Evolutionary conservation across 495 filamentous ascomycete genomes (phyloP).

Genomic region (Trypethelium eluteriae): DNA sequence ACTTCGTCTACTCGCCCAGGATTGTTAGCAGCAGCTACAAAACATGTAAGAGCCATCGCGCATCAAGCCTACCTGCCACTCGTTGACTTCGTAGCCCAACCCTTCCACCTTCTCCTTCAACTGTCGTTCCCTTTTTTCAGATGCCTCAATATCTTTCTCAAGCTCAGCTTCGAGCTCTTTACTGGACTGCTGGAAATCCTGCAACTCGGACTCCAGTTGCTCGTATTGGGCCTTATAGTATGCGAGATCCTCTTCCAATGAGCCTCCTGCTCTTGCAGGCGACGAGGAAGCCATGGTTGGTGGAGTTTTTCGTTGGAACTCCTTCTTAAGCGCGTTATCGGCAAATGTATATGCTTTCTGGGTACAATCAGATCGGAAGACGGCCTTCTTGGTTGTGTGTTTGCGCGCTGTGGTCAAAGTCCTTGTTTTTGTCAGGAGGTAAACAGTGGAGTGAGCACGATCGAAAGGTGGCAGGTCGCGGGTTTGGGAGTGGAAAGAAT

Average conservation of each 20-base stretch:
- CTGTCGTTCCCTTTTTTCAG: slow-evolving; percentile 82
- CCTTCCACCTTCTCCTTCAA: slow-evolving; percentile 79
- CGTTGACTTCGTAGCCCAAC: slow-evolving; percentile 81
- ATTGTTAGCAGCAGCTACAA: neutral
- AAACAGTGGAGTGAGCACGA: neutral
- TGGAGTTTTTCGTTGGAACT: neutral
- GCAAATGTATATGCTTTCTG: neutral
- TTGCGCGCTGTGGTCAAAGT: neutral
- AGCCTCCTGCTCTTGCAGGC: slow-evolving; percentile 29
- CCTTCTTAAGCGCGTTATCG: neutral
- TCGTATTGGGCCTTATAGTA: slow-evolving; percentile 97
- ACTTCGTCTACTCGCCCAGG: slow-evolving; percentile 61
- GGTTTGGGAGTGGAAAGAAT: neutral
- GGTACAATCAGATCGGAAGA: neutral
- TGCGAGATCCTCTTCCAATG: slow-evolving; percentile 61
- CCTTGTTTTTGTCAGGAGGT: neutral
- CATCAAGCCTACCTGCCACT: slow-evolving; percentile 80
- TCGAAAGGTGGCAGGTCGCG: neutral
- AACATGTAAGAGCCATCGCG: neutral
- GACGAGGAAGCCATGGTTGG: slow-evolving; percentile 29
- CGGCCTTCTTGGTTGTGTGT: neutral
- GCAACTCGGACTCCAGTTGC: slow-evolving; percentile 79
- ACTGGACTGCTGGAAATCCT: slow-evolving; percentile 90
- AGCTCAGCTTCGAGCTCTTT: slow-evolving; percentile 90
- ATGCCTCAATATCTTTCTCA: slow-evolving; percentile 92